Percentiles rank a stretch among this genome's conserved stretches.
Evolutionary conservation across 495 filamentous ascomycete species (phyloP).

Genomic region (Friedmanniomyces simplex): DNA sequence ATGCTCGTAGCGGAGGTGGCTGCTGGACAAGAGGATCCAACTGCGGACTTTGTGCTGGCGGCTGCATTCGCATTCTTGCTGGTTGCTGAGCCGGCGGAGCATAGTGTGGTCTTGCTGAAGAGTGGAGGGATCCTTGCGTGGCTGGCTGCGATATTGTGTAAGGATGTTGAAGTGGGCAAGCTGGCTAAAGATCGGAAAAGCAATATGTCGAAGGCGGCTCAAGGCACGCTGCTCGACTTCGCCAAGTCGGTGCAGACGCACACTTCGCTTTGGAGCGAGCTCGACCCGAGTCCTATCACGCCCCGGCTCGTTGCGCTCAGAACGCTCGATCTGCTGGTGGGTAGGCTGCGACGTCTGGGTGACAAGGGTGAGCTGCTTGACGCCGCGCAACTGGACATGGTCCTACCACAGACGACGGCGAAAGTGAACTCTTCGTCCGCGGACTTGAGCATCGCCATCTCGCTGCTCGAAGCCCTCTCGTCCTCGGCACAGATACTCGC

Average conservation of each 20-base stretch:
- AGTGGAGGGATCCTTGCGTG: slow-evolving; percentile 36
- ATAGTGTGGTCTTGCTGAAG: slow-evolving; percentile 34
- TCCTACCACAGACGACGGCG: neutral
- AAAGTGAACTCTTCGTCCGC: neutral
- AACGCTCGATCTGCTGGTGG: slow-evolving; percentile 50
- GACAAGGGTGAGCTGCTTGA: slow-evolving; percentile 41
- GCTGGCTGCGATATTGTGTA: slow-evolving; percentile 43
- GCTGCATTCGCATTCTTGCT: slow-evolving; percentile 48
- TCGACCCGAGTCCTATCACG: slow-evolving; percentile 42
- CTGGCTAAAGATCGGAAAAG: slow-evolving; percentile 51
- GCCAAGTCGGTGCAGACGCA: slow-evolving; percentile 36
- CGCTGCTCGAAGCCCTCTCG: slow-evolving; percentile 51
- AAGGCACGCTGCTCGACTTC: slow-evolving; percentile 43
- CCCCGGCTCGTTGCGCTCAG: slow-evolving; percentile 54
- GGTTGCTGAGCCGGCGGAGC: slow-evolving; percentile 37
- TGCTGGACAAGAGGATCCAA: slow-evolving; percentile 25
- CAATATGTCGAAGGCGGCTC: slow-evolving; percentile 57
- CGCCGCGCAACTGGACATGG: slow-evolving; percentile 16
- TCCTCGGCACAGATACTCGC: neutral
- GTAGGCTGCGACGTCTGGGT: slow-evolving; percentile 42
- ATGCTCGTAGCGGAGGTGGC: slow-evolving; percentile 48
- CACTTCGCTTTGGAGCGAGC: slow-evolving; percentile 46
- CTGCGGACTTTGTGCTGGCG: slow-evolving; percentile 48
- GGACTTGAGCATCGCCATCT: slow-evolving; percentile 37
- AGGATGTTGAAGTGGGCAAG: slow-evolving; percentile 40